A percentile compares a stretch with the other conserved stretches of the same genome.
Evolutionary conservation across 441 rosid species (phyloP).

Genomic region (Brassica hybrid): DNA sequence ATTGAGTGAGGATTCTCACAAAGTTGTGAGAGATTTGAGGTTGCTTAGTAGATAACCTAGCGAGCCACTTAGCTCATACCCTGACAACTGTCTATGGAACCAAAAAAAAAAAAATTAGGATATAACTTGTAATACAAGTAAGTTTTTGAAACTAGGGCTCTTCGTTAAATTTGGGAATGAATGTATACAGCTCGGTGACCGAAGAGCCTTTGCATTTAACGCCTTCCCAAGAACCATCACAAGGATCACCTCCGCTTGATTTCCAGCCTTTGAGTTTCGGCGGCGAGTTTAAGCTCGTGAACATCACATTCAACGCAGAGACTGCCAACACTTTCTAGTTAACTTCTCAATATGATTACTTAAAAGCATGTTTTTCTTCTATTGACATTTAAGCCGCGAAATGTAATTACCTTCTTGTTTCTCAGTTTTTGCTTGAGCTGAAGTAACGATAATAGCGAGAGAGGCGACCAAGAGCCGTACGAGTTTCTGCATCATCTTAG

Average conservation of each 20-base stretch:
- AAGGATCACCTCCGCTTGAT: conserved; percentile 85
- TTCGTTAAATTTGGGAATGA: not conserved
- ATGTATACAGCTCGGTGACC: conserved; percentile 69
- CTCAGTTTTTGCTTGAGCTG: conserved; percentile 63
- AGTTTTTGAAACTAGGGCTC: conserved; percentile 6
- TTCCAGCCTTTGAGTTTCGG: conserved; percentile 74
- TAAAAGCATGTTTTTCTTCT: not conserved
- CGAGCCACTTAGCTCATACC: conserved; percentile 70
- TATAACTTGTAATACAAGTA: conserved; percentile 25
- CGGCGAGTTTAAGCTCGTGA: conserved; percentile 80
- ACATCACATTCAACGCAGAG: conserved; percentile 89
- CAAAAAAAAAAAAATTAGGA: not conserved
- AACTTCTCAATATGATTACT: conserved; percentile 5
- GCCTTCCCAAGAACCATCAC: conserved; percentile 87
- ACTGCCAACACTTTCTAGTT: conserved; percentile 48
- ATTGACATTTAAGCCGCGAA: not conserved
- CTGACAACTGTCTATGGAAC: conserved; percentile 67
- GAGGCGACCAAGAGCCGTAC: conserved; percentile 37
- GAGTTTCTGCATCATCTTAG: conserved; percentile 32
- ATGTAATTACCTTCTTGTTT: conserved; percentile 60
- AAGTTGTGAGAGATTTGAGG: conserved; percentile 76
- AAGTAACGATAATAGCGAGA: conserved; percentile 46
- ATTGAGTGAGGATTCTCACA: conserved; percentile 57
- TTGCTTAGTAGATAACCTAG: conserved; percentile 82
- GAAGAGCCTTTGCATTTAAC: conserved; percentile 81